Evolutionary conservation across 352 stramenopile genomes (phyloP).

Genomic region (Phytophthora sp.): DNA sequence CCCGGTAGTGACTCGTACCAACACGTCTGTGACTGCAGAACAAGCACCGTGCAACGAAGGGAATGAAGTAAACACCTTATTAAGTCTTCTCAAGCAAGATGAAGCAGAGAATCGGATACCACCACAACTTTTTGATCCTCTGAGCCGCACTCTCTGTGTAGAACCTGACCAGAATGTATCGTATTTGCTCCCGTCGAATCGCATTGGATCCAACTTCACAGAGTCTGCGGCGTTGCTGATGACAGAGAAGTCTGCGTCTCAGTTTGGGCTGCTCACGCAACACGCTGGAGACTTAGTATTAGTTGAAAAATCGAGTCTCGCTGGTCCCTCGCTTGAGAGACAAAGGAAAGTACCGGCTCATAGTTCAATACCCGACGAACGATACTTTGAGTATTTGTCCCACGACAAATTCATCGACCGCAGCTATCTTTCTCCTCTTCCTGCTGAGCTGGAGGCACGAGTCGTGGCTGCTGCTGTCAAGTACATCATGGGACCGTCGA

Average conservation of each 20-base stretch:
- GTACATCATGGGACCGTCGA: constrained; percentile 45
- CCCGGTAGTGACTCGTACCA: constrained; percentile 10
- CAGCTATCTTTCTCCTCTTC: constrained; percentile 47
- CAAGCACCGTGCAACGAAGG: not conserved
- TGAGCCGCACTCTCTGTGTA: constrained; percentile 74
- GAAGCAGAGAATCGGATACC: constrained; percentile 2
- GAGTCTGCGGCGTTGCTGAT: constrained; percentile 47
- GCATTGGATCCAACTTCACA: constrained; percentile 77
- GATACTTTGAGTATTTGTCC: constrained; percentile 67
- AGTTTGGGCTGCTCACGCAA: constrained; percentile 14
- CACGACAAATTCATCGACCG: constrained; percentile 46
- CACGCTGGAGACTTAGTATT: constrained; percentile 21
- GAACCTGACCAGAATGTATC: constrained; percentile 68
- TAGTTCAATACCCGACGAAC: constrained; percentile 42
- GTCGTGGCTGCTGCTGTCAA: constrained; percentile 63
- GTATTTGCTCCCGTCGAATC: constrained; percentile 68
- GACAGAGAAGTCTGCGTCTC: constrained; percentile 47
- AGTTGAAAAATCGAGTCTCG: constrained; percentile 3
- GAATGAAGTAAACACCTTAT: not conserved
- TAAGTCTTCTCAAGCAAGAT: not conserved
- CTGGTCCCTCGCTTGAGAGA: not conserved
- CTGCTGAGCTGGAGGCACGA: constrained; percentile 37
- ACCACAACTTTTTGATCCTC: constrained; percentile 60
- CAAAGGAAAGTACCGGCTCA: not conserved
- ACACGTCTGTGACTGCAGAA: not conserved